Conservation (phyloP, 78 protist species). For the Dictyostelium capitatum region DNA sequence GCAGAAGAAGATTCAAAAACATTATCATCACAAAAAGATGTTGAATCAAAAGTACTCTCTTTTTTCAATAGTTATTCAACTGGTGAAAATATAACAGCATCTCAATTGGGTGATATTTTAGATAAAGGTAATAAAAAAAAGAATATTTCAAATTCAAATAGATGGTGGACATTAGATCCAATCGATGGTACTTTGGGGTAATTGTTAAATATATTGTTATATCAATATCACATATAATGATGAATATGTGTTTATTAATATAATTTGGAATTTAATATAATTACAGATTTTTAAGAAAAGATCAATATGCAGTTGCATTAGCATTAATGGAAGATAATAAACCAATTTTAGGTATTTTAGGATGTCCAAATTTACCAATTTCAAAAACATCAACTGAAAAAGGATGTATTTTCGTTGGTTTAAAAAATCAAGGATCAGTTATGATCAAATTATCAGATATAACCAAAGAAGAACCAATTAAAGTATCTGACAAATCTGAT, state of each 20-base stretch:
- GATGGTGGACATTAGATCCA: constrained; percentile 85
- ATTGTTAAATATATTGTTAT: not conserved
- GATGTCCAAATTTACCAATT: constrained; percentile 79
- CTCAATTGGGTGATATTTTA: not conserved
- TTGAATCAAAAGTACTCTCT: constrained; percentile 22
- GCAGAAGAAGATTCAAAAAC: constrained; percentile 81
- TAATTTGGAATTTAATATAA: no score
- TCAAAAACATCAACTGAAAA: not conserved
- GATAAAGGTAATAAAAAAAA: constrained; percentile 30
- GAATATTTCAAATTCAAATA: not conserved
- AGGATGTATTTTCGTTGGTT: constrained; percentile 64
- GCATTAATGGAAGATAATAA: constrained; percentile 80
- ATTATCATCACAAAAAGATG: constrained; percentile 37
- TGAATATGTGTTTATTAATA: no score
- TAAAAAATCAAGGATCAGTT: constrained; percentile 31
- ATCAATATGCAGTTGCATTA: constrained; percentile 80
- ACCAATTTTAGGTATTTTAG: constrained; percentile 76
- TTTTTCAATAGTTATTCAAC: constrained; percentile 21
- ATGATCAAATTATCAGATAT: not conserved
- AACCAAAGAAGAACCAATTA: constrained; percentile 1
- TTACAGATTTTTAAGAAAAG: constrained; percentile 61
- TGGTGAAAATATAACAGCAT: not conserved
- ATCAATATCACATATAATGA: no score
- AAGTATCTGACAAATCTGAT: constrained; percentile 29
- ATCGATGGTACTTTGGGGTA: constrained; percentile 82